Evolutionary conservation across 2,329 filamentous ascomycete species (phyloP), one percentile per base, ranked within the genome.

Genomic region (Diaporthe caulivora): DNA sequence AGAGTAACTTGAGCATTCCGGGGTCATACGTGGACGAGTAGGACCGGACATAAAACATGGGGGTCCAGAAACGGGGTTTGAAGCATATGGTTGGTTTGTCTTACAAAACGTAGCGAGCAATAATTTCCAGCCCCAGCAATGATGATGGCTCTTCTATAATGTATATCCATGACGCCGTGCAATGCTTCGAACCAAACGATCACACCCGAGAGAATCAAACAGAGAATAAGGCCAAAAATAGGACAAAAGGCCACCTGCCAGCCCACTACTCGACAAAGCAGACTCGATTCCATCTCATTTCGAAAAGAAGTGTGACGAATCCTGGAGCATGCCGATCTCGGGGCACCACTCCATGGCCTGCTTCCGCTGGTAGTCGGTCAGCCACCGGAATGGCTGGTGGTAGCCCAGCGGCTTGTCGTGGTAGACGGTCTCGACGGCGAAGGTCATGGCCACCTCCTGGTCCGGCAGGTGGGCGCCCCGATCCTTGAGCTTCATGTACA

Each of bases 401-500:
- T 78, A 80, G 4, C 78, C 79, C 24, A 80, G 53, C 34, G 79
- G 79, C 72, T 54, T 74, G 49, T 77, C 73, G 49, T 78, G 77
- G 57, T 76, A 78, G 21, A 77, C 58, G 26, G 77, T 76, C 71
- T 79, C 78, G 55, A 79, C 78, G 9, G 78, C 70, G 37, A 80
- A 80, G 40, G 65, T 73, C 75, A 75, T 70, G 3, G 79, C 79
- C 8, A 77, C 70, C 4, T 79, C 75, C 26, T 54, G 62, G 13
- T 31, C 65, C 2, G 79, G 78, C 54, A 83, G 70, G 4, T 70
- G 71, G 0, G 71, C 77, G 29, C 55, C 64, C 47, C 75, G 64
- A 18, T 64, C 71, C 72, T 92, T 77, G 74, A 80, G 77, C 74
- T 78, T 78, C 55, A 71, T 62, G 64, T 76, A 79, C 73, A 78